These are phyloP conservation scores for Tilletiopsis washingtonensis DNA, from an alignment of 1,284 basidiomycete species.

Conservation along the genomic window DNA sequence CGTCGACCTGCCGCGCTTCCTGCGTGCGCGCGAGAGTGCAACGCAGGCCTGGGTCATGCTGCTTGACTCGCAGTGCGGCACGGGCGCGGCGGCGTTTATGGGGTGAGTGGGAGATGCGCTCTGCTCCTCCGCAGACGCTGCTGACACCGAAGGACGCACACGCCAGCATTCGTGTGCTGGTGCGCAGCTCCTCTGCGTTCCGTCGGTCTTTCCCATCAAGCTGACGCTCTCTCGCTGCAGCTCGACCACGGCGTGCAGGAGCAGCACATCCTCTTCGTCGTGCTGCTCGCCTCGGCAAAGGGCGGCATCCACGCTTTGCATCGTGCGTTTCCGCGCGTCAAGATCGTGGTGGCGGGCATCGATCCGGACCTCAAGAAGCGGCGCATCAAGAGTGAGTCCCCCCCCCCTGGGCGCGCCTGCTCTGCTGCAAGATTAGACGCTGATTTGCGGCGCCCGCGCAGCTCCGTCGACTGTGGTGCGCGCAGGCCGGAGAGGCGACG, in stretches of 20 bases:
- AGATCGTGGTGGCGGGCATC: conserved; percentile 37
- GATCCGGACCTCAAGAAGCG: conserved; percentile 38
- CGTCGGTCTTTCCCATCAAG: no score
- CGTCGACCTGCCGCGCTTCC: conserved; percentile 61
- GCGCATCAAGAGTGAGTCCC: conserved; percentile 11
- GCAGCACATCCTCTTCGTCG: conserved; percentile 57
- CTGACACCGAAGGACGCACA: no score
- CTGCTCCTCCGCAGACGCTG: no score
- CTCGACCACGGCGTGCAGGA: conserved; percentile 88
- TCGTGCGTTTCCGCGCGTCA: conserved; percentile 64
- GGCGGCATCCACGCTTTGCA: conserved; percentile 72
- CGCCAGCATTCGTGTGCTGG: no score
- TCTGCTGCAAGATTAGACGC: no score
- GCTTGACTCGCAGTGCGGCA: conserved; percentile 93
- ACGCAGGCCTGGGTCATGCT: conserved; percentile 72
- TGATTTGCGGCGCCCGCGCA: neutral
- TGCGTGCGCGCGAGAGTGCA: conserved; percentile 46
- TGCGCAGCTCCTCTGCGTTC: no score
- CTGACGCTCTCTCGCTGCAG: conserved; percentile 86
- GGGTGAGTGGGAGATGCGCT: no score
- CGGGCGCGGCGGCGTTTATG: conserved; percentile 91
- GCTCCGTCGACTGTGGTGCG: neutral
- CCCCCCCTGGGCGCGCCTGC: neutral
- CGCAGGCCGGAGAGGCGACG: neutral
- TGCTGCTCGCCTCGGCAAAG: conserved; percentile 72